Evolutionary conservation across 2,329 filamentous ascomycete species (phyloP).

Genomic region (Arthrobotrys entomopaga): DNA sequence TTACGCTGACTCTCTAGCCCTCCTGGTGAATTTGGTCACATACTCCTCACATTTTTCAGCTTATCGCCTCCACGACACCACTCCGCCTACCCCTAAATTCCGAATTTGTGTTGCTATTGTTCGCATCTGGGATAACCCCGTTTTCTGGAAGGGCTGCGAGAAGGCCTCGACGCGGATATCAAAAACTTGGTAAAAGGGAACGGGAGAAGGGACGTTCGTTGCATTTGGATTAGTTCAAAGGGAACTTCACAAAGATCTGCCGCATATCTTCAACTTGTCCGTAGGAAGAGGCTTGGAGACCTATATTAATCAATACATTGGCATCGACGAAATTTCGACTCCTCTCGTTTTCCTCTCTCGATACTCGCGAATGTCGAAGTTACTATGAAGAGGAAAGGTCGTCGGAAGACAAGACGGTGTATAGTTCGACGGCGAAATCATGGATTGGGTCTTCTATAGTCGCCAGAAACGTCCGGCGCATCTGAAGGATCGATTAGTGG

Average conservation of each 20-base stretch:
- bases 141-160: conserved; percentile 41
- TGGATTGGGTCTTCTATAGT: conserved; percentile 55
- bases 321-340: conserved; percentile 33
- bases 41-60: conserved; percentile 17
- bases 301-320: conserved; percentile 47
- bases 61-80: conserved; percentile 13
- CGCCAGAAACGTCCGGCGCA: conserved; percentile 53
- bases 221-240: conserved; percentile 48
- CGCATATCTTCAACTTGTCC: conserved; percentile 11
- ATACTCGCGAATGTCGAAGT: conserved; percentile 50
- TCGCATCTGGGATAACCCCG: conserved; percentile 53
- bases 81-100: conserved; percentile 26
- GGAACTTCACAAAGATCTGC: conserved; percentile 24
- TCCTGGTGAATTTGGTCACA: conserved; percentile 9
- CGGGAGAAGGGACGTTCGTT: conserved; percentile 13
- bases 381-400: conserved; percentile 55
- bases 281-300: conserved; percentile 13
- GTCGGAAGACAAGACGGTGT: conserved; percentile 55
- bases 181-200: conserved; percentile 40
- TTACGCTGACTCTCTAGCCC: conserved; percentile 24
- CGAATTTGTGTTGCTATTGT: conserved; percentile 53
- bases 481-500: conserved; percentile 53
- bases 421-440: conserved; percentile 56
- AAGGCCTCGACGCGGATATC: conserved; percentile 43
- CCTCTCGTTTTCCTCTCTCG: conserved; percentile 19